Percentiles rank a stretch among this genome's conserved stretches.
These are phyloP conservation scores for Penicillium rolfsii DNA, from an alignment of 2,329 filamentous ascomycete genomes.

Conservation along the genomic window DNA sequence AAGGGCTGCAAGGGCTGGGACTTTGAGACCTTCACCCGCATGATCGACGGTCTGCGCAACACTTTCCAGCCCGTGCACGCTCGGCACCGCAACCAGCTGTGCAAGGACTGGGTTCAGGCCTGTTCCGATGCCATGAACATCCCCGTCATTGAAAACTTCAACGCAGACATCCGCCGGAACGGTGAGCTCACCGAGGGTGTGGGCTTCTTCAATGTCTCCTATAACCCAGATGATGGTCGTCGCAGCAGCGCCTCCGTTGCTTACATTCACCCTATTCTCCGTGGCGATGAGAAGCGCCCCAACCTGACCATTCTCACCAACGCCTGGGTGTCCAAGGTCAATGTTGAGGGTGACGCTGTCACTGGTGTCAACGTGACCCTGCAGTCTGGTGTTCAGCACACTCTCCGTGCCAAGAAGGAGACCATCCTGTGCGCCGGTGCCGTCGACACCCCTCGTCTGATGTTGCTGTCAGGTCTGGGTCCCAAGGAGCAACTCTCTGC, in stretches of 20 bases:
- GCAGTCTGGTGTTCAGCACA: conserved; percentile 59
- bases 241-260: conserved; percentile 86
- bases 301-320: conserved; percentile 87
- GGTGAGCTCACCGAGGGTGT: conserved; percentile 75
- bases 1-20: conserved; percentile 83
- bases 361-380: conserved; percentile 74
- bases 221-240: conserved; percentile 85
- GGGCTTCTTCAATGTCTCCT: conserved; percentile 88
- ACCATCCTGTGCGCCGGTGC: conserved; percentile 80
- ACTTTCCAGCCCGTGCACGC: conserved; percentile 87
- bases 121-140: conserved; percentile 79
- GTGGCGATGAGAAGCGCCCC: conserved; percentile 77
- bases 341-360: conserved; percentile 70
- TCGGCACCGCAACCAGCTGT: conserved; percentile 85
- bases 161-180: conserved; percentile 74
- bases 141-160: conserved; percentile 83
- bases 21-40: conserved; percentile 80
- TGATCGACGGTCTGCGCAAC: conserved; percentile 83
- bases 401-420: conserved; percentile 67
- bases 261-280: conserved; percentile 89
- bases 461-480: conserved; percentile 59
- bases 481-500: conserved; percentile 55
- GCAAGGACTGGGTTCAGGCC: conserved; percentile 84
- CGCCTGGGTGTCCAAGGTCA: conserved; percentile 82
- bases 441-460: conserved; percentile 74